A percentile compares a stretch with the other conserved stretches of the same genome.
Evolutionary conservation across 306 rosid genomes (phyloP).

Genomic region (Hippophae rhamnoides): DNA sequence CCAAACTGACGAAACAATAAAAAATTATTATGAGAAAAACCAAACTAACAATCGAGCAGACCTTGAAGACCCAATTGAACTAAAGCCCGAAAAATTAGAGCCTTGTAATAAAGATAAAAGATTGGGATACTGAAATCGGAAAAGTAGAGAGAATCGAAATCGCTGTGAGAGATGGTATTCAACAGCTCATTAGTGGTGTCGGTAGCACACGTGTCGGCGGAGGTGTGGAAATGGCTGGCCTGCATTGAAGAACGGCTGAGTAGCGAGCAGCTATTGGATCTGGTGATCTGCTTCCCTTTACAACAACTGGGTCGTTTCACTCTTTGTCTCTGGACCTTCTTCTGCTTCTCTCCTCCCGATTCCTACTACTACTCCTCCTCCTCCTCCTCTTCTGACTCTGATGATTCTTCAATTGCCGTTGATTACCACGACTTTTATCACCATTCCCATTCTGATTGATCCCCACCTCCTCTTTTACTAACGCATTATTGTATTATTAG

Average conservation of each 20-base stretch:
- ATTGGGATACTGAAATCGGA: too few species aligned
- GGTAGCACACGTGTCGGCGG: conserved; percentile 61
- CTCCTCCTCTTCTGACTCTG: conserved; percentile 24
- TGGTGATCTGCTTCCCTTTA: conserved; percentile 53
- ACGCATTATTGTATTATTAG: too few species aligned
- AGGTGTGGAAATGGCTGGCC: conserved; percentile 51
- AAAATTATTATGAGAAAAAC: too few species aligned
- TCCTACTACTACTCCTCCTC: conserved; percentile 29
- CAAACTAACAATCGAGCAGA: too few species aligned
- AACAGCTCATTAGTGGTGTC: conserved; percentile 43
- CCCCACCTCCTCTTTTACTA: not conserved
- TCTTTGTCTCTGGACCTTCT: conserved; percentile 59
- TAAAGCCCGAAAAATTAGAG: not conserved
- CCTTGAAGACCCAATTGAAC: not conserved
- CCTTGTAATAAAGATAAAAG: too few species aligned
- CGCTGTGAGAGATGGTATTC: conserved; percentile 42
- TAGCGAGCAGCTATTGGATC: conserved; percentile 49
- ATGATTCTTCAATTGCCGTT: conserved; percentile 29
- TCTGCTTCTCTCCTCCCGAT: conserved; percentile 52
- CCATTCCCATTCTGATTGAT: conserved; percentile 58
- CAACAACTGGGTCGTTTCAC: conserved; percentile 62
- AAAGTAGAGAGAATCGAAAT: not conserved
- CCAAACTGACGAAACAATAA: too few species aligned
- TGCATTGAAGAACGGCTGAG: conserved; percentile 48
- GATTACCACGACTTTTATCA: conserved; percentile 35